Conservation (phyloP, 768 basidiomycete genomes). For the Panaeolus cyanescens region DNA sequence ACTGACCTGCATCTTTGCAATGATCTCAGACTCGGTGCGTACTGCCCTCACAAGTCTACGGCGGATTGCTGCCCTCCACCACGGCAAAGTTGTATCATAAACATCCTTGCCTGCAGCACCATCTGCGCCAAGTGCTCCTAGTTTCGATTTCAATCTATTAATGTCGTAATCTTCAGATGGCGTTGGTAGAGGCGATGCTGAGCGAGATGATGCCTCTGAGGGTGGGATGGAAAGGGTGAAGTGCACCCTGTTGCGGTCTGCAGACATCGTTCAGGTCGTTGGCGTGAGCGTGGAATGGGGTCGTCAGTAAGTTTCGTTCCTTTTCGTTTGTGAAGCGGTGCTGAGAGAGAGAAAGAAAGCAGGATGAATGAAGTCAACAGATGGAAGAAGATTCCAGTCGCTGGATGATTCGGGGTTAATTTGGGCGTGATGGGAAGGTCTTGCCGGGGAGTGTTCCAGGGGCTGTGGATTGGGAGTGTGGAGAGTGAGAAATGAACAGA, state of each 20-base stretch:
- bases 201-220: conserved; percentile 33
- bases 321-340: too few relatives aligned
- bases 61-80: conserved; percentile 68
- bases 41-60: conserved; percentile 53
- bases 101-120: conserved; percentile 45
- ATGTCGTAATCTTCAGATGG: conserved; percentile 15
- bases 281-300: not conserved
- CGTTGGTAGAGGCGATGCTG: conserved; percentile 31
- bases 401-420: not conserved
- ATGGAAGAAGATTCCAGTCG: too few relatives aligned
- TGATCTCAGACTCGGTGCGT: conserved; percentile 55
- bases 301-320: too few relatives aligned
- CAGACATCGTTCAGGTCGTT: not conserved
- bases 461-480: too few relatives aligned
- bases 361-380: not conserved
- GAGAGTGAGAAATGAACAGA: too few relatives aligned
- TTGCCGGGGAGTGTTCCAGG: too few relatives aligned
- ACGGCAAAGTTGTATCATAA: conserved; percentile 62
- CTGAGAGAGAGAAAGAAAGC: not conserved
- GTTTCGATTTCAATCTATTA: conserved; percentile 11
- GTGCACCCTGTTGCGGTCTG: conserved; percentile 15
- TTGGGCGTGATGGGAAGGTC: too few relatives aligned
- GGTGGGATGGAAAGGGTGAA: conserved; percentile 32
- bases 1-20: conserved; percentile 71
- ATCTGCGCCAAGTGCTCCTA: conserved; percentile 13